Conservation (phyloP, 768 basidiomycete genomes). For the Psilocybe subaeruginosa region DNA sequence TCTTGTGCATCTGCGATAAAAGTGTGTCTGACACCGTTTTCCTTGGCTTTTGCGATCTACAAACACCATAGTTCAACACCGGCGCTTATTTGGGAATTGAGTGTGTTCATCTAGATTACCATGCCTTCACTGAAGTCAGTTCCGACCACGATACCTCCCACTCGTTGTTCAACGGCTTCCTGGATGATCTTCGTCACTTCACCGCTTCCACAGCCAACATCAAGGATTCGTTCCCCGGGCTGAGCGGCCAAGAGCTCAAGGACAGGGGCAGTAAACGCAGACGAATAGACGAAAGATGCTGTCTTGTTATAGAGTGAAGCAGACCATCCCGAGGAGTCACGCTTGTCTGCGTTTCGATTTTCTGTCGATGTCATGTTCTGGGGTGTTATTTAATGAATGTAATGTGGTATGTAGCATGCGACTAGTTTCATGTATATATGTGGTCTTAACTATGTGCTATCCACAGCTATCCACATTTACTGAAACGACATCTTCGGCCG, state of each 20-base stretch:
- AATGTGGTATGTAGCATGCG: not conserved
- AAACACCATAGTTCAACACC: not conserved
- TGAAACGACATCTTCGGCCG: not conserved
- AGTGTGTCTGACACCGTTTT: slow-evolving; percentile 46
- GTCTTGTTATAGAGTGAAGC: slow-evolving; percentile 63
- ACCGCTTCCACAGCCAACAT: slow-evolving; percentile 85
- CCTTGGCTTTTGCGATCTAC: slow-evolving; percentile 57
- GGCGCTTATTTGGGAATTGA: not conserved
- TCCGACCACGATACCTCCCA: slow-evolving; percentile 63
- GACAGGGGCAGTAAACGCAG: slow-evolving; percentile 54
- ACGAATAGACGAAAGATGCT: slow-evolving; percentile 70
- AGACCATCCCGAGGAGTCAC: slow-evolving; percentile 53
- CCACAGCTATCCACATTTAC: not conserved
- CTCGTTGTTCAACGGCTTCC: slow-evolving; percentile 45
- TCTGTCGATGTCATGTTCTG: not conserved
- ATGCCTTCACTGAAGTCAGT: slow-evolving; percentile 74
- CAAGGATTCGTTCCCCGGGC: slow-evolving; percentile 72
- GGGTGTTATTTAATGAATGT: not conserved
- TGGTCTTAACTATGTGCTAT: not conserved
- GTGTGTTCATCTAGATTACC: slow-evolving; percentile 44
- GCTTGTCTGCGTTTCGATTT: slow-evolving; percentile 14
- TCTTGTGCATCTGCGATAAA: slow-evolving; percentile 61
- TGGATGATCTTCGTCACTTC: slow-evolving; percentile 69
- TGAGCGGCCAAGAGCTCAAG: slow-evolving; percentile 62
- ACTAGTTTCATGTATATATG: not conserved